Percentiles rank a stretch among this genome's conserved stretches.
Evolutionary conservation across 495 filamentous ascomycete genomes (phyloP).

Genomic region (Talaromyces proteolyticus): DNA sequence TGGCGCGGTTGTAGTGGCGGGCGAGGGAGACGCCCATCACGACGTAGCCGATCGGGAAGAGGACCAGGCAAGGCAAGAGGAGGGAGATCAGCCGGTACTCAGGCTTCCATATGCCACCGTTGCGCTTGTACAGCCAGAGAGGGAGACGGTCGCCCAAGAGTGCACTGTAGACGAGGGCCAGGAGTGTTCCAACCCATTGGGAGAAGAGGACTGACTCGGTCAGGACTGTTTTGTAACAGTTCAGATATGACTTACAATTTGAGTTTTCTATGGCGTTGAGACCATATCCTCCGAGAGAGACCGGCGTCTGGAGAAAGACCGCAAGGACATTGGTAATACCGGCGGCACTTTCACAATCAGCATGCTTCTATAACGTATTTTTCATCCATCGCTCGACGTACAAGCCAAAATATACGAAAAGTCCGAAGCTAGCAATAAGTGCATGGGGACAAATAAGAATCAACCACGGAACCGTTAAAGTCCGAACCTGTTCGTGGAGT

Average conservation of each 20-base stretch:
- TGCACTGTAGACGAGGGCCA: conserved; percentile 21
- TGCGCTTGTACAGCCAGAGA: conserved; percentile 15
- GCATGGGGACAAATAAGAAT: not conserved
- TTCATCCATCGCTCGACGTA: not conserved
- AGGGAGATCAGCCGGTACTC: conserved; percentile 24
- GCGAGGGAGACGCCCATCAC: not conserved
- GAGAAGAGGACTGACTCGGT: conserved; percentile 25
- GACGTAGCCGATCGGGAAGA: not conserved
- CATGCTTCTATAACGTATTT: too few species aligned
- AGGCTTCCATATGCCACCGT: conserved; percentile 28
- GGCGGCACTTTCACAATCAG: too few species aligned
- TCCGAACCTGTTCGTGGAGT: not conserved
- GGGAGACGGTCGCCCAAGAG: conserved; percentile 30
- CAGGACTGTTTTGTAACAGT: not conserved
- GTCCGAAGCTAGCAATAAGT: not conserved
- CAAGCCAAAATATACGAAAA: not conserved
- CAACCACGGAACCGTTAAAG: not conserved
- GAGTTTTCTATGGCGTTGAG: conserved; percentile 24
- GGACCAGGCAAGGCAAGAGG: not conserved
- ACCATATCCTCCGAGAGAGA: conserved; percentile 25
- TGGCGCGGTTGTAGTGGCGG: not conserved
- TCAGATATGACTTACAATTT: conserved; percentile 13
- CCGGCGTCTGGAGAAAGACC: conserved; percentile 28
- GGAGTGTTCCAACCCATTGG: conserved; percentile 26
- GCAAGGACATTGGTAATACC: too few species aligned